Percentiles rank a stretch among this genome's conserved stretches.
phyloP scores from a whole-genome alignment of 768 basidiomycete species.

The Mycena vulgaris region DNA sequence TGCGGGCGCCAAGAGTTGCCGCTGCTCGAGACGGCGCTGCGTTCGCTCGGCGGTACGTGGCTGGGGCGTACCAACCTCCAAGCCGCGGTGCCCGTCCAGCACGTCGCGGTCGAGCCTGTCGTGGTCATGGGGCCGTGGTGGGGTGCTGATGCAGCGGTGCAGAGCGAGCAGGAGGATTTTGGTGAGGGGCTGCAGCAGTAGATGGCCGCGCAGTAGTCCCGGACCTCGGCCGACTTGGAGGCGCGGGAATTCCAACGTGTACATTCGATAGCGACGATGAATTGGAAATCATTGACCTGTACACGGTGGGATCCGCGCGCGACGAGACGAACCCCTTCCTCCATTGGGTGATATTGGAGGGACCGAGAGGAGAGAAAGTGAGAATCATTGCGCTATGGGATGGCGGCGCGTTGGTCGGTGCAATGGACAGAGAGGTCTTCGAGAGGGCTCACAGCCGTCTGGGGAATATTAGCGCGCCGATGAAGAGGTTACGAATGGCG shows the following conservation, averaged over 20 bases:
- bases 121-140: background rate
- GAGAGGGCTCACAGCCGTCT: background rate
- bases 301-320: background rate
- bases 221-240: constrained; percentile 11
- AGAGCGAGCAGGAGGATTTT: background rate
- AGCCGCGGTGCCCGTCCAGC: background rate
- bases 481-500: constrained; percentile 47
- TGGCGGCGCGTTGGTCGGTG: background rate
- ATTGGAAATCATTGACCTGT: constrained; percentile 5
- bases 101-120: background rate
- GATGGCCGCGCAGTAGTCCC: background rate
- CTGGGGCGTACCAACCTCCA: background rate
- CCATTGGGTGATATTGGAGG: background rate
- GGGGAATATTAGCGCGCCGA: constrained; percentile 21
- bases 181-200: background rate
- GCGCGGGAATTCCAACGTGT: background rate
- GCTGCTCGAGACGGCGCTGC: background rate
- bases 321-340: background rate
- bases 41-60: background rate
- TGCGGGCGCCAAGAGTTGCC: background rate
- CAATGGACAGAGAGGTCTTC: background rate
- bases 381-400: background rate
- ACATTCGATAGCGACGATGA: background rate
- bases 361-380: background rate
- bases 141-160: background rate